A percentile compares a stretch with the other conserved stretches of the same genome.
Evolutionary conservation across 2,329 filamentous ascomycete genomes (phyloP).

Genomic region (Hypoxylon sp.): DNA sequence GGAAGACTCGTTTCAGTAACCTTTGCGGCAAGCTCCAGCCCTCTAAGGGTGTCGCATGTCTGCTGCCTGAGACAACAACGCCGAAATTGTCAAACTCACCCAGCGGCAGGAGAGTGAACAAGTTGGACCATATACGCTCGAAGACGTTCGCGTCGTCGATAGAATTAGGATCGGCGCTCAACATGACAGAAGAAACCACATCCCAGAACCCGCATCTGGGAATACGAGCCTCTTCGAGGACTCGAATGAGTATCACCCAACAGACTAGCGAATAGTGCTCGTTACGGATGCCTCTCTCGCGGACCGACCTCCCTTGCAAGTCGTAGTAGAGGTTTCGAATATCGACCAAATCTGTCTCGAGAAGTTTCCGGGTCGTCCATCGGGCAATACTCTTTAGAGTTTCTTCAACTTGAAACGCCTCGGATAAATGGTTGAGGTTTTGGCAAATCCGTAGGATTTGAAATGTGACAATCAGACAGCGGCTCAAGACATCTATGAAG

Average conservation of each 20-base stretch:
- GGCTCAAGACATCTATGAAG: constrained; percentile 49
- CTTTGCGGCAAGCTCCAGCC: constrained; percentile 69
- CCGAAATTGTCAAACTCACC: constrained; percentile 66
- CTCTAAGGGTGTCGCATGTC: constrained; percentile 54
- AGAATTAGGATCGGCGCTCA: constrained; percentile 46
- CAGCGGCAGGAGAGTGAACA: constrained; percentile 69
- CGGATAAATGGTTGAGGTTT: constrained; percentile 43
- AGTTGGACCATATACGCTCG: constrained; percentile 64
- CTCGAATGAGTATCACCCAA: constrained; percentile 67
- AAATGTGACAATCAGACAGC: constrained; percentile 49
- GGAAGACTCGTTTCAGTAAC: constrained; percentile 64
- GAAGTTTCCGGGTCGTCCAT: constrained; percentile 51
- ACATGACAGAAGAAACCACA: constrained; percentile 55
- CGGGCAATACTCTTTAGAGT: constrained; percentile 54
- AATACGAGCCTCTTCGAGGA: constrained; percentile 59
- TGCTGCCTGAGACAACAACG: constrained; percentile 51
- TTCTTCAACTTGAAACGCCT: constrained; percentile 58
- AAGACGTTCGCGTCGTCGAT: constrained; percentile 56
- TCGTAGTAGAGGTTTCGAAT: constrained; percentile 58
- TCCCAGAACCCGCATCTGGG: constrained; percentile 68
- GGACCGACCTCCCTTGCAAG: constrained; percentile 53
- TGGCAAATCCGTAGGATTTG: constrained; percentile 55
- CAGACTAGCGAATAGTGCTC: constrained; percentile 57
- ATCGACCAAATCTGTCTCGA: constrained; percentile 52
- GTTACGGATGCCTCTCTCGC: constrained; percentile 61